Percentiles rank a stretch among this genome's conserved stretches.
Conservation (phyloP, 2,329 filamentous ascomycete genomes). For the Neofusicoccum ribis region DNA sequence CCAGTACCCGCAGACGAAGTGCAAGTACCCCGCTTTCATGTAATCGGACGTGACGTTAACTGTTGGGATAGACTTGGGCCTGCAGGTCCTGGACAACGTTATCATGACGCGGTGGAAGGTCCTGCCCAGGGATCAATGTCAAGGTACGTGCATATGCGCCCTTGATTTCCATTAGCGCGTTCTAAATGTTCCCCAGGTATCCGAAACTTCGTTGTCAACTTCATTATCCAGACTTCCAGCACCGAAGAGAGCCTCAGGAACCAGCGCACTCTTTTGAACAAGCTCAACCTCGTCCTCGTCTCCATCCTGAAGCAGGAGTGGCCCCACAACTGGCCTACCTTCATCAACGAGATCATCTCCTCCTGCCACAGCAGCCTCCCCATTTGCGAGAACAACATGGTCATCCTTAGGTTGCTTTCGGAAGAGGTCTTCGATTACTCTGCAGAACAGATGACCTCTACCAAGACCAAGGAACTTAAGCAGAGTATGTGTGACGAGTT, state of each 20-base stretch:
- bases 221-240: constrained; percentile 91
- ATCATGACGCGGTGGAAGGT: constrained; percentile 99
- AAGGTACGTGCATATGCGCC: constrained; percentile 58
- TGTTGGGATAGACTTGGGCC: constrained; percentile 68
- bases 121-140: constrained; percentile 90
- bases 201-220: constrained; percentile 97
- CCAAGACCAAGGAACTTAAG: constrained; percentile 94
- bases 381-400: constrained; percentile 99
- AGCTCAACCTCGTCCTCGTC: constrained; percentile 95
- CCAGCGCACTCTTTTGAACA: constrained; percentile 91
- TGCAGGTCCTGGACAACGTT: constrained; percentile 96
- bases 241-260: constrained; percentile 83
- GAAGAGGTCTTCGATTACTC: constrained; percentile 99
- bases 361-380: constrained; percentile 93
- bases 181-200: constrained; percentile 65
- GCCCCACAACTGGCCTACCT: constrained; percentile 99
- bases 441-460: constrained; percentile 98
- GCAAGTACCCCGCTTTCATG: constrained; percentile 54
- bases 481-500: constrained; percentile 99
- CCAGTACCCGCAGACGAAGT: constrained; percentile 94
- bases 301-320: constrained; percentile 99
- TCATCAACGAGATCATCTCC: constrained; percentile 99
- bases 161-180: background rate
- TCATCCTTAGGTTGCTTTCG: constrained; percentile 88
- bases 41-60: constrained; percentile 23